Percentiles rank a stretch among this genome's conserved stretches.
These are phyloP conservation scores for Akanthomyces lecanii DNA, from an alignment of 2,329 filamentous ascomycete genomes.

Conservation along the genomic window DNA sequence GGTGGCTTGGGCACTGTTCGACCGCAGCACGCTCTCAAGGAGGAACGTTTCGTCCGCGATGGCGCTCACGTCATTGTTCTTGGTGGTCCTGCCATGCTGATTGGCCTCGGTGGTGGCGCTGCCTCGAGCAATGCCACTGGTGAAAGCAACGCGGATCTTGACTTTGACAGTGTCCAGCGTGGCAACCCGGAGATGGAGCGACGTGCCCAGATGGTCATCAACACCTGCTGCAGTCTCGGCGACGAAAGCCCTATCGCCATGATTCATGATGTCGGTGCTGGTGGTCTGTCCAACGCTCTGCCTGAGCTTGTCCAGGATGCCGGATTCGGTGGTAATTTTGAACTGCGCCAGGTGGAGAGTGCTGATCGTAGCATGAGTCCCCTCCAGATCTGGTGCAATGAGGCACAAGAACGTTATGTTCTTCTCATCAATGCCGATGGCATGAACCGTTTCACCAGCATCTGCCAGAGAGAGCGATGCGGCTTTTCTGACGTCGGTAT, in stretches of 20 bases:
- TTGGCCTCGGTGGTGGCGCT: constrained; percentile 90
- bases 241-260: constrained; percentile 86
- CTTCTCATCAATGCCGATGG: constrained; percentile 77
- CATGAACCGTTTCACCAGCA: constrained; percentile 70
- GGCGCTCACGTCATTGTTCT: constrained; percentile 92
- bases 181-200: constrained; percentile 96
- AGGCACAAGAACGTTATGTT: constrained; percentile 95
- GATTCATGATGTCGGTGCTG: constrained; percentile 96
- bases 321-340: constrained; percentile 83
- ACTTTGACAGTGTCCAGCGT: constrained; percentile 95
- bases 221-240: constrained; percentile 83
- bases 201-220: constrained; percentile 96
- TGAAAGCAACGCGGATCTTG: constrained; percentile 84
- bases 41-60: constrained; percentile 70
- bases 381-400: constrained; percentile 96
- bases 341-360: constrained; percentile 89
- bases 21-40: constrained; percentile 86
- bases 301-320: constrained; percentile 91
- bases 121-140: constrained; percentile 87
- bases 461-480: constrained; percentile 75
- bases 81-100: constrained; percentile 94
- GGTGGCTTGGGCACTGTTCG: constrained; percentile 90
- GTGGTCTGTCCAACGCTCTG: constrained; percentile 70
- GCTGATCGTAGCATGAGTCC: constrained; percentile 90
- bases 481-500: constrained; percentile 88